These are phyloP conservation scores for Mesostigma viride DNA, from an alignment of 139 green algal species.

Conservation along the genomic window DNA sequence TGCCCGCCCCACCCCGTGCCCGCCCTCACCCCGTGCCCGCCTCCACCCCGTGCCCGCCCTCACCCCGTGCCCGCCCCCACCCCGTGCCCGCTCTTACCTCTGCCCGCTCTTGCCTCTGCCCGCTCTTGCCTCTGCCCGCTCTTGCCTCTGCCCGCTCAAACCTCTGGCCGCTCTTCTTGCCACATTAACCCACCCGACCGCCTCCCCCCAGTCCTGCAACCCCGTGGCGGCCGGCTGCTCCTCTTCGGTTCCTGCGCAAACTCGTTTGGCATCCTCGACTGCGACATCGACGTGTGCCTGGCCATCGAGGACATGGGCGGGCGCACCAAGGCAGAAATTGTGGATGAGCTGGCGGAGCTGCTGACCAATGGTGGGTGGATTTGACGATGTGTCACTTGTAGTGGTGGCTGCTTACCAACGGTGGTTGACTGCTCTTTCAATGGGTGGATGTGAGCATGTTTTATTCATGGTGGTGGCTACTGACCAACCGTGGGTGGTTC, in stretches of 20 bases:
- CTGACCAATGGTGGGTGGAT: constrained; percentile 7
- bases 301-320: constrained; percentile 13
- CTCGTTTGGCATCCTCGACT: constrained; percentile 24
- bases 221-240: constrained; percentile 20
- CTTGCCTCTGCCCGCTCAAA: neutral
- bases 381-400: constrained; percentile 3
- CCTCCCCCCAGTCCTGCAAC: too few species aligned
- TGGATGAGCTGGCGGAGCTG: constrained; percentile 27
- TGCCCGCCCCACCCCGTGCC: too few species aligned
- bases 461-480: too few species aligned
- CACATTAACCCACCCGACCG: too few species aligned
- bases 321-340: constrained; percentile 9
- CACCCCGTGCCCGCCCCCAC: too few species aligned
- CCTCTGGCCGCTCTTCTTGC: neutral
- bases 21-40: neutral
- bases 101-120: neutral
- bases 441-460: too few species aligned
- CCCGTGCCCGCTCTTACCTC: too few species aligned
- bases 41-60: too few species aligned
- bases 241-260: constrained; percentile 37
- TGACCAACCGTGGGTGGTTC: too few species aligned
- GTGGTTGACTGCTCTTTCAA: neutral
- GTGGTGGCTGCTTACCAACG: neutral
- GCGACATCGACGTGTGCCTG: constrained; percentile 37
- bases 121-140: neutral